Evolutionary conservation across 129 eudicot species (phyloP).

Genomic region (Pulicaria dysenterica): DNA sequence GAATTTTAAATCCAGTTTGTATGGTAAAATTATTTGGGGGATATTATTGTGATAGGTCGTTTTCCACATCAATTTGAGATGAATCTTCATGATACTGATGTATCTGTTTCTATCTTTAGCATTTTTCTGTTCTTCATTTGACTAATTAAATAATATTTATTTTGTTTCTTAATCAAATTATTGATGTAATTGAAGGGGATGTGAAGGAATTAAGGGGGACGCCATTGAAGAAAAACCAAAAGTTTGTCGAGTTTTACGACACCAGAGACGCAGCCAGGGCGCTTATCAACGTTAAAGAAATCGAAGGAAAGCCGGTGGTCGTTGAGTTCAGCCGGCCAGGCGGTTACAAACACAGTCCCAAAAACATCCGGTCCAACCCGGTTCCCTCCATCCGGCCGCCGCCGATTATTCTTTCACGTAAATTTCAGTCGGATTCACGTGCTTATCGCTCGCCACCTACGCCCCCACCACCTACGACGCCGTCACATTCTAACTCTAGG

Average conservation of each 20-base stretch:
- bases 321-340: conserved; percentile 85
- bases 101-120: conserved; percentile 36
- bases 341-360: conserved; percentile 39
- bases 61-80: conserved; percentile 36
- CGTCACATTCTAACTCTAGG: not conserved
- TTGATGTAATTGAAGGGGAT: conserved; percentile 42
- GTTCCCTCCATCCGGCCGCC: conserved; percentile 5
- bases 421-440: not conserved
- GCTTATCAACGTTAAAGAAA: conserved; percentile 51
- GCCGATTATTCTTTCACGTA: conserved; percentile 15
- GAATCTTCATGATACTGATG: conserved; percentile 35
- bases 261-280: conserved; percentile 72
- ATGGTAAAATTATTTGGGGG: not conserved
- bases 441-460: conserved; percentile 16
- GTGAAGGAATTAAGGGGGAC: conserved; percentile 85
- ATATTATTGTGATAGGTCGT: conserved; percentile 40
- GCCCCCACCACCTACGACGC: conserved; percentile 22
- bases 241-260: conserved; percentile 83
- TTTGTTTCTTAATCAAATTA: not conserved
- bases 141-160: conserved; percentile 7
- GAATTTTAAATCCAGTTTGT: too few species aligned
- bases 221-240: conserved; percentile 67
- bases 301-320: conserved; percentile 49
- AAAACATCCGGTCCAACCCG: not conserved
- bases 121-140: conserved; percentile 32